Conservation (phyloP, 352 stramenopile genomes). For the Pythium phragmiticola region DNA sequence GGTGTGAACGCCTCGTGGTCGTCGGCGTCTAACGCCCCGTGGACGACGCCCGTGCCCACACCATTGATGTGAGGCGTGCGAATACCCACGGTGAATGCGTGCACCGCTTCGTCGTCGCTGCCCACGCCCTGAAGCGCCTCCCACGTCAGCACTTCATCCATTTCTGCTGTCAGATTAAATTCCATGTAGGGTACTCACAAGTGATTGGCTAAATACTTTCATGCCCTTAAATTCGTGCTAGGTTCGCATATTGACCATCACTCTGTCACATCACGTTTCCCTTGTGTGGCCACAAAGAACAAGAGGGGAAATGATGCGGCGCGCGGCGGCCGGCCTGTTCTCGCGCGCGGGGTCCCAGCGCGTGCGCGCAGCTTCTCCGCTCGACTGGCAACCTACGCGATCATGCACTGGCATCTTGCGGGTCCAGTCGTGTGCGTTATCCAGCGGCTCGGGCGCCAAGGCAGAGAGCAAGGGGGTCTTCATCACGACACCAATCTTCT, state of each 20-base stretch:
- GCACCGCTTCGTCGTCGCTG: conserved; percentile 4
- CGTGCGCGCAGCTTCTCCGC: neutral
- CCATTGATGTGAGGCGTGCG: neutral
- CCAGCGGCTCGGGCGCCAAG: neutral
- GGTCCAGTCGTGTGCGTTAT: neutral
- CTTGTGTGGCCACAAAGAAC: neutral
- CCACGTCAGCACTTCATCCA: conserved; percentile 33
- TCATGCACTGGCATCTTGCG: neutral
- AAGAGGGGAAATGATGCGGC: neutral
- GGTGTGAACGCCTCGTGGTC: conserved; percentile 44
- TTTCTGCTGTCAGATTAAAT: neutral
- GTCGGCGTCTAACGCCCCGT: conserved; percentile 1
- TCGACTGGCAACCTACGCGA: neutral
- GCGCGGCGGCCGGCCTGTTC: neutral
- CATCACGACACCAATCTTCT: conserved; percentile 99
- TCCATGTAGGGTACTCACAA: neutral
- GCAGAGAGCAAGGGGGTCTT: conserved; percentile 29
- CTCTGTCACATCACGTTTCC: neutral
- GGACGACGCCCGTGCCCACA: neutral
- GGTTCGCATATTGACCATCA: neutral
- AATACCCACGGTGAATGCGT: neutral
- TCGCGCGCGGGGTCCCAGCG: neutral
- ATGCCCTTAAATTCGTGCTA: neutral
- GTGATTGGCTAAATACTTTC: neutral
- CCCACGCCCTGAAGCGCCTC: conserved; percentile 33